phyloP scores from a whole-genome alignment of 2,329 filamentous ascomycete genomes.

The Thelonectria olida region DNA sequence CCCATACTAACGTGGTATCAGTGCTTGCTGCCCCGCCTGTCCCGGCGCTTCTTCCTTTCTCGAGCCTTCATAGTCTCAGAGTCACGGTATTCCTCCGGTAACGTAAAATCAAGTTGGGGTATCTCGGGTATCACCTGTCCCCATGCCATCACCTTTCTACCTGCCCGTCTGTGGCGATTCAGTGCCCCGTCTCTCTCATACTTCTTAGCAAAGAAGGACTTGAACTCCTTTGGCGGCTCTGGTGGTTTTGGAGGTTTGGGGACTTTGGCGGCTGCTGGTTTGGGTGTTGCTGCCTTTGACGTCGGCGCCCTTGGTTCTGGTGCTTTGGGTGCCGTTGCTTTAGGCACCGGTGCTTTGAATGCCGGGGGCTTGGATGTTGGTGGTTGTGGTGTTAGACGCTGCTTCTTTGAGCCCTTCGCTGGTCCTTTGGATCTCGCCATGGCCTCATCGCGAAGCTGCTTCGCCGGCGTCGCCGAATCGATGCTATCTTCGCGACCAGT shows the following conservation, averaged over 20 bases:
- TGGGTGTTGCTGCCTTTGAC: not conserved
- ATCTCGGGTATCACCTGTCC: conserved; percentile 82
- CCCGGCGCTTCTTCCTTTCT: conserved; percentile 69
- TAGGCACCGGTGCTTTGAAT: conserved; percentile 2
- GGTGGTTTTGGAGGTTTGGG: conserved; percentile 44
- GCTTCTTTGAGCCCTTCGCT: conserved; percentile 45
- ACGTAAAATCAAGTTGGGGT: conserved; percentile 74
- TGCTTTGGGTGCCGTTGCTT: conserved; percentile 17
- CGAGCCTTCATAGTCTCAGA: conserved; percentile 65
- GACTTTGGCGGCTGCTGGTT: conserved; percentile 27
- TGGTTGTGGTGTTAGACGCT: conserved; percentile 39
- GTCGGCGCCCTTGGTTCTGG: conserved; percentile 28
- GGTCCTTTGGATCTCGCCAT: conserved; percentile 60
- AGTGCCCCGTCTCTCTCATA: conserved; percentile 83
- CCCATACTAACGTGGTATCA: conserved; percentile 36
- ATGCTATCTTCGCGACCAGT: conserved; percentile 67
- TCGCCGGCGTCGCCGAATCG: conserved; percentile 58
- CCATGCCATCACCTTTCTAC: conserved; percentile 80
- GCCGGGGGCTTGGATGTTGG: conserved; percentile 24
- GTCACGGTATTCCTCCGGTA: conserved; percentile 73
- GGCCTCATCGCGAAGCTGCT: conserved; percentile 80
- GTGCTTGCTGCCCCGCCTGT: conserved; percentile 61
- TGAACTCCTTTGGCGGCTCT: conserved; percentile 69
- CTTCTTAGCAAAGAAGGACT: conserved; percentile 85
- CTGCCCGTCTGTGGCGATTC: conserved; percentile 74